These are phyloP conservation scores for Populus trichocarpa DNA, from an alignment of 441 rosid species.

Conservation along the genomic window DNA sequence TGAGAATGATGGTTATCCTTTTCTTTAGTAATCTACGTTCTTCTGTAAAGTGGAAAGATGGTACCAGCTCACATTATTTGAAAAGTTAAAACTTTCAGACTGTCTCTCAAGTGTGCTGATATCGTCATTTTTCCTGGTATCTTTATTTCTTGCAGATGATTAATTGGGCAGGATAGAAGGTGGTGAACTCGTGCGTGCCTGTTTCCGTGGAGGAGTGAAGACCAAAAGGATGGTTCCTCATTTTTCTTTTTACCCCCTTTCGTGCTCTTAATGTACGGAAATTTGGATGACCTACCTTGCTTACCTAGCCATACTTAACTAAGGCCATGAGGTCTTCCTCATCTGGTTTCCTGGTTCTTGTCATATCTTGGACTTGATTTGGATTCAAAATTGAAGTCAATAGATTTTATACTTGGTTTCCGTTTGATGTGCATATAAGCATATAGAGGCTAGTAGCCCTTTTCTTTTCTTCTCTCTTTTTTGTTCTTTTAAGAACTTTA, in stretches of 20 bases:
- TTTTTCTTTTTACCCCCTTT: neutral
- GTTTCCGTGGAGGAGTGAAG: neutral
- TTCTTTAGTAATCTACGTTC: neutral
- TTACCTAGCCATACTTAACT: neutral
- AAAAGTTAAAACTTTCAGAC: neutral
- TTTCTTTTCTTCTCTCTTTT: too few species aligned
- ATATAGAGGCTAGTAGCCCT: too few species aligned
- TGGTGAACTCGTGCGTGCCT: neutral
- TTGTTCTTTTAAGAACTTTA: too few species aligned
- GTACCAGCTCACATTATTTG: neutral
- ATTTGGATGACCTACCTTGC: neutral
- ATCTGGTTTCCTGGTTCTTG: neutral
- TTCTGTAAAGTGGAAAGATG: too few species aligned
- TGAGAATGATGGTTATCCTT: neutral
- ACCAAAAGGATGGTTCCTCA: neutral
- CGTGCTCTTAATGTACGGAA: neutral
- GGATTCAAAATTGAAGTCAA: neutral
- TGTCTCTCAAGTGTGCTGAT: neutral
- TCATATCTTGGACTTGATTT: neutral
- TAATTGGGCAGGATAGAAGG: neutral
- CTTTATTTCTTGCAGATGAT: neutral
- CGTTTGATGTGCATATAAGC: neutral
- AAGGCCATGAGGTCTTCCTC: neutral
- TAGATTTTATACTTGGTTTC: too few species aligned
- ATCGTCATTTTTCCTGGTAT: neutral